phyloP scores from a whole-genome alignment of 164 flowering plant species.

The Magnolia changhungtana region DNA sequence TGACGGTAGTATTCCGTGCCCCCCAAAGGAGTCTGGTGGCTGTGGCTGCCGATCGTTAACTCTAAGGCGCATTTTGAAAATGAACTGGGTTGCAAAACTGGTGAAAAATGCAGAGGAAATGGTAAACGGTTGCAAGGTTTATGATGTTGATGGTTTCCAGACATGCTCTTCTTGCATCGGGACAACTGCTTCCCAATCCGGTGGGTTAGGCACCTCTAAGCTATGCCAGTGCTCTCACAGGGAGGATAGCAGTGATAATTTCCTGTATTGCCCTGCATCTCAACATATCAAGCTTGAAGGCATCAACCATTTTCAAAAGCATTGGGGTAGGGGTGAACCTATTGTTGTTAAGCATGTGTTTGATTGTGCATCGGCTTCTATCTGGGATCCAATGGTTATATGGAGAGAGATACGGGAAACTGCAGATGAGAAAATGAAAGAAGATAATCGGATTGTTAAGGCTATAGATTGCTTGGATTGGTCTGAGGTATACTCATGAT shows the following conservation, averaged over 20 bases:
- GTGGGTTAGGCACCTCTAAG: slow-evolving; percentile 20
- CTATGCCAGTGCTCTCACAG: slow-evolving; percentile 43
- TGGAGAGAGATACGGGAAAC: slow-evolving; percentile 77
- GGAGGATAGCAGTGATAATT: slow-evolving; percentile 55
- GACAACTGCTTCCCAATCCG: slow-evolving; percentile 6
- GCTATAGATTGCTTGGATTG: slow-evolving; percentile 70
- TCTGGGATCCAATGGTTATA: slow-evolving; percentile 78
- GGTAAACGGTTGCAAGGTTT: slow-evolving; percentile 77
- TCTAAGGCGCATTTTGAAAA: slow-evolving; percentile 80
- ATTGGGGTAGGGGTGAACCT: slow-evolving; percentile 82
- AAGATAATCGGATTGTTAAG: slow-evolving; percentile 56
- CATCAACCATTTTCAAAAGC: slow-evolving; percentile 57
- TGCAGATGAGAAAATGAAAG: slow-evolving; percentile 56
- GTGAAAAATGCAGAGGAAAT: slow-evolving; percentile 93
- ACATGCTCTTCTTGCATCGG: slow-evolving; percentile 12
- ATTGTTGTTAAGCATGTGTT: slow-evolving; percentile 62
- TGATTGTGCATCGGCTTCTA: slow-evolving; percentile 45
- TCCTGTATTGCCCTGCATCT: slow-evolving; percentile 63
- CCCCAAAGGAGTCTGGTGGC: slow-evolving; percentile 77
- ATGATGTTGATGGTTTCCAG: slow-evolving; percentile 25
- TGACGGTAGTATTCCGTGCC: slow-evolving; percentile 86
- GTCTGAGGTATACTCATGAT: slow-evolving; percentile 62
- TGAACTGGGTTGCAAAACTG: slow-evolving; percentile 96
- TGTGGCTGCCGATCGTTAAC: slow-evolving; percentile 56
- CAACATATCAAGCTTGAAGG: slow-evolving; percentile 59